Percentiles rank a stretch among this genome's conserved stretches.
phyloP scores from a whole-genome alignment of 1,139 yeast genomes.

The Pichia sp. region DNA sequence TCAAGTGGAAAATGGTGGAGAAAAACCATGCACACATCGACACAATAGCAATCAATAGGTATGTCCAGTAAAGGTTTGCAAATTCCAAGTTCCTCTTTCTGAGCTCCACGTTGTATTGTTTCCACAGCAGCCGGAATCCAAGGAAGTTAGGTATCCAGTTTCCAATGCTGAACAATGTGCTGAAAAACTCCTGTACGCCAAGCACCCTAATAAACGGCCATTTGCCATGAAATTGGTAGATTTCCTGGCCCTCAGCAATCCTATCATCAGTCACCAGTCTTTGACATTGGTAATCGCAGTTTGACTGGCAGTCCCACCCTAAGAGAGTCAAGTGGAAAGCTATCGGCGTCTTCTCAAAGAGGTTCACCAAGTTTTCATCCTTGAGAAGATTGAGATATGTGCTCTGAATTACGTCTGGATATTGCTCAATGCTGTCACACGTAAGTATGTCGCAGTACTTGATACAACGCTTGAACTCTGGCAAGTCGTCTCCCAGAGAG shows the following conservation, averaged over 20 bases:
- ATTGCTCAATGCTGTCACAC: slow-evolving; percentile 32
- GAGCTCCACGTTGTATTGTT: slow-evolving; percentile 23
- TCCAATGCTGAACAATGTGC: slow-evolving; percentile 75
- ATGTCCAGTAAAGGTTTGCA: slow-evolving; percentile 38
- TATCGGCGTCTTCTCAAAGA: slow-evolving; percentile 40
- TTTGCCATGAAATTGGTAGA: slow-evolving; percentile 90
- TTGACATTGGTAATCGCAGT: slow-evolving; percentile 94
- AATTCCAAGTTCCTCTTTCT: slow-evolving; percentile 25
- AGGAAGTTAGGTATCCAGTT: slow-evolving; percentile 71
- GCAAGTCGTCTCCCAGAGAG: slow-evolving; percentile 76
- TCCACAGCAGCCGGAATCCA: slow-evolving; percentile 46
- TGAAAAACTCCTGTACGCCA: slow-evolving; percentile 81
- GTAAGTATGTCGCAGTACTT: slow-evolving; percentile 51
- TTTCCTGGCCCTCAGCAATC: slow-evolving; percentile 41
- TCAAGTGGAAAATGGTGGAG: slow-evolving; percentile 80
- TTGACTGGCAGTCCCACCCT: slow-evolving; percentile 74
- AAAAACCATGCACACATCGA: slow-evolving; percentile 88
- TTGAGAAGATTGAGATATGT: slow-evolving; percentile 20
- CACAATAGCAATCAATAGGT: slow-evolving; percentile 47
- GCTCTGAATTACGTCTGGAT: slow-evolving; percentile 20
- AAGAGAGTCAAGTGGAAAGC: slow-evolving; percentile 44
- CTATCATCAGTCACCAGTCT: slow-evolving; percentile 61
- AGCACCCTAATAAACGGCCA: slow-evolving; percentile 83
- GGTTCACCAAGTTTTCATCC: slow-evolving; percentile 29
- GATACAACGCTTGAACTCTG: slow-evolving; percentile 64